A percentile compares a stretch with the other conserved stretches of the same genome.
These are phyloP conservation scores for Ceratonia siliqua DNA, from an alignment of 306 rosid genomes.

Conservation along the genomic window DNA sequence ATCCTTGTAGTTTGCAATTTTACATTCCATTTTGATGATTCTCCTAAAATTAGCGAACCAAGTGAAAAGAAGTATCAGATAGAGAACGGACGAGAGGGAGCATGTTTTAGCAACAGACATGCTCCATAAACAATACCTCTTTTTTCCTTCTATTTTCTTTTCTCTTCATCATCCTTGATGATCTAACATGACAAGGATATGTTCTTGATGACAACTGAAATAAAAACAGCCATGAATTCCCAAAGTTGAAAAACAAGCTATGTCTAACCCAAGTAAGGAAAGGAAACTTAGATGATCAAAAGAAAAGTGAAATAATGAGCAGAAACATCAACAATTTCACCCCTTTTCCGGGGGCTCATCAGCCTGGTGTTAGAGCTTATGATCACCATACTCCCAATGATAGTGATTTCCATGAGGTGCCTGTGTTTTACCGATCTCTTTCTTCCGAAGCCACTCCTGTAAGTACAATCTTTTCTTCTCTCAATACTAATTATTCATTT, in stretches of 20 bases:
- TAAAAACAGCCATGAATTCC: slow-evolving; percentile 23
- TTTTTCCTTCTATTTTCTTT: too few relatives aligned
- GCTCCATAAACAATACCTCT: too few relatives aligned
- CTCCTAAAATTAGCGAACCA: too few relatives aligned
- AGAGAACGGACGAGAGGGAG: too few relatives aligned
- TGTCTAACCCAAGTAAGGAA: slow-evolving; percentile 4
- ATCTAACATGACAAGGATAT: slow-evolving; percentile 24
- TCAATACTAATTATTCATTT: neutral
- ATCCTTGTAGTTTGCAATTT: too few relatives aligned
- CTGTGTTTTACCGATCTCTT: slow-evolving; percentile 40
- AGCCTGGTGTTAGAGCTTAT: slow-evolving; percentile 37
- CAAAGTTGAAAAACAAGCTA: slow-evolving; percentile 17
- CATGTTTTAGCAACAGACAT: too few relatives aligned
- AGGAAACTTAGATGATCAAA: slow-evolving; percentile 11
- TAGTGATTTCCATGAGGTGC: slow-evolving; percentile 40
- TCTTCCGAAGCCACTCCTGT: slow-evolving; percentile 39
- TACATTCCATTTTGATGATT: too few relatives aligned
- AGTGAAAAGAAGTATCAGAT: too few relatives aligned
- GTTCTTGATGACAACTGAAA: slow-evolving; percentile 32
- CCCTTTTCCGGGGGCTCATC: slow-evolving; percentile 27
- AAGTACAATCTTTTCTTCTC: slow-evolving; percentile 34
- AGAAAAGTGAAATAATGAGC: slow-evolving; percentile 47
- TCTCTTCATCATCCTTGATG: too few relatives aligned
- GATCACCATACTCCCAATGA: slow-evolving; percentile 34
- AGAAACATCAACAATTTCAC: slow-evolving; percentile 43